Evolutionary conservation across 768 basidiomycete genomes (phyloP).

Genomic region (Amanita polypyramis): DNA sequence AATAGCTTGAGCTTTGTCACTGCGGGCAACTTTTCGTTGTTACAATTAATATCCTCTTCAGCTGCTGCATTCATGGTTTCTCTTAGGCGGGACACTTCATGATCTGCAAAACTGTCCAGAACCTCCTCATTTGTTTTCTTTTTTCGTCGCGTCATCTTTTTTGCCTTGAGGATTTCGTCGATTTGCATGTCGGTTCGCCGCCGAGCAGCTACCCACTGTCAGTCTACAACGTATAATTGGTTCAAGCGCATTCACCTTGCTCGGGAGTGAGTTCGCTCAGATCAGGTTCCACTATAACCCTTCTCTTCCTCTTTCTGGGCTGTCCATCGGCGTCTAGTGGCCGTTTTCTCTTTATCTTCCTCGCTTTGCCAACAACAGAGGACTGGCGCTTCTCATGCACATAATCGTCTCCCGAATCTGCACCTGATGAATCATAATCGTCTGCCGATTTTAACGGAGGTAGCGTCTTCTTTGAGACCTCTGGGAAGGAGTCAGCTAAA

Average conservation of each 20-base stretch:
- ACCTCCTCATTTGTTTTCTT: constrained; percentile 72
- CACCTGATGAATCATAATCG: constrained; percentile 42
- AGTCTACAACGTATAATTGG: constrained; percentile 2
- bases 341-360: constrained; percentile 21
- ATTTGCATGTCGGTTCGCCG: constrained; percentile 68
- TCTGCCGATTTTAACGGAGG: constrained; percentile 22
- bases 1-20: constrained; percentile 75
- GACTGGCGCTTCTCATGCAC: constrained; percentile 24
- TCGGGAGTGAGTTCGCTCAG: constrained; percentile 63
- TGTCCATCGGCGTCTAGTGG: constrained; percentile 19
- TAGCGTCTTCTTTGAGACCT: constrained; percentile 14
- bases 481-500: constrained; percentile 1
- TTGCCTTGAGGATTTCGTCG: constrained; percentile 79
- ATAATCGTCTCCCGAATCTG: constrained; percentile 41
- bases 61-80: constrained; percentile 84
- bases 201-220: constrained; percentile 17
- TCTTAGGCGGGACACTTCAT: constrained; percentile 81
- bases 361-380: constrained; percentile 19
- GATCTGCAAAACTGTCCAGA: constrained; percentile 81
- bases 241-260: constrained; percentile 41
- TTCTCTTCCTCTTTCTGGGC: constrained; percentile 46
- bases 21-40: constrained; percentile 73
- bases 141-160: constrained; percentile 62
- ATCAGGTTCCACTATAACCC: constrained; percentile 51
- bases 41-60: constrained; percentile 73